Percentiles rank a stretch among this genome's conserved stretches.
These are phyloP conservation scores for Lentinula aciculospora DNA, from an alignment of 768 basidiomycete species.

Conservation along the genomic window DNA sequence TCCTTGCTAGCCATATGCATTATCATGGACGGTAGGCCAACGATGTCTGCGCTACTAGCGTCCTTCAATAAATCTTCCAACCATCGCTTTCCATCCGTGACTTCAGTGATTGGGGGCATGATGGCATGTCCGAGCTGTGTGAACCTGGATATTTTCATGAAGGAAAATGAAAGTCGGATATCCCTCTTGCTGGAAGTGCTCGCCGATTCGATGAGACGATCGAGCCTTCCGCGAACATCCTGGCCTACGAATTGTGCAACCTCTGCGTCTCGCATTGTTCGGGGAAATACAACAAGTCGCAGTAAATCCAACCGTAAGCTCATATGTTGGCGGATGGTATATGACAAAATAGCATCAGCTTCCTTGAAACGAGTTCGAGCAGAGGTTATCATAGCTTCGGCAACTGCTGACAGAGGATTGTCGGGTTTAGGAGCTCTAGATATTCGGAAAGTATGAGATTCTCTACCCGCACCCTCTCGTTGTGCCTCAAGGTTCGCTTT, in stretches of 20 bases:
- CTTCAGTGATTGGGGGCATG: slow-evolving; percentile 26
- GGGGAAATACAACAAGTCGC: slow-evolving; percentile 70
- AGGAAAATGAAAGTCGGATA: slow-evolving; percentile 66
- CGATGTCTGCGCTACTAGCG: slow-evolving; percentile 67
- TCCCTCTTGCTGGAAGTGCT: slow-evolving; percentile 50
- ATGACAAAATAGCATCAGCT: slow-evolving; percentile 51
- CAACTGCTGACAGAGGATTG: slow-evolving; percentile 81
- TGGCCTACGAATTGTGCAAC: slow-evolving; percentile 70
- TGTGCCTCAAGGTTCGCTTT: slow-evolving; percentile 67
- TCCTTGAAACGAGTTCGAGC: slow-evolving; percentile 70
- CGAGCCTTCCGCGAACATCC: slow-evolving; percentile 64
- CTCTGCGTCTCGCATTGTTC: slow-evolving; percentile 73
- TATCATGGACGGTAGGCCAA: slow-evolving; percentile 76
- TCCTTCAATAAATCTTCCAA: slow-evolving; percentile 53
- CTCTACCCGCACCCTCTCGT: slow-evolving; percentile 68
- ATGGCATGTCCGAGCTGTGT: slow-evolving; percentile 53
- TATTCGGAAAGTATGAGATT: slow-evolving; percentile 74
- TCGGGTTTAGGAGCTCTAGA: slow-evolving; percentile 68
- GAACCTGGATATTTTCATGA: slow-evolving; percentile 72
- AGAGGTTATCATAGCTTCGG: slow-evolving; percentile 75
- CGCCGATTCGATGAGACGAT: slow-evolving; percentile 53
- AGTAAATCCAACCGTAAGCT: slow-evolving; percentile 61
- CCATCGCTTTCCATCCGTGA: slow-evolving; percentile 49
- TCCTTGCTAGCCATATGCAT: slow-evolving; percentile 80
- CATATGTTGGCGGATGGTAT: slow-evolving; percentile 68